Percentiles rank a stretch among this genome's conserved stretches.
These are phyloP conservation scores for Helotiales sp. DNA, from an alignment of 2,329 filamentous ascomycete species.

Conservation along the genomic window DNA sequence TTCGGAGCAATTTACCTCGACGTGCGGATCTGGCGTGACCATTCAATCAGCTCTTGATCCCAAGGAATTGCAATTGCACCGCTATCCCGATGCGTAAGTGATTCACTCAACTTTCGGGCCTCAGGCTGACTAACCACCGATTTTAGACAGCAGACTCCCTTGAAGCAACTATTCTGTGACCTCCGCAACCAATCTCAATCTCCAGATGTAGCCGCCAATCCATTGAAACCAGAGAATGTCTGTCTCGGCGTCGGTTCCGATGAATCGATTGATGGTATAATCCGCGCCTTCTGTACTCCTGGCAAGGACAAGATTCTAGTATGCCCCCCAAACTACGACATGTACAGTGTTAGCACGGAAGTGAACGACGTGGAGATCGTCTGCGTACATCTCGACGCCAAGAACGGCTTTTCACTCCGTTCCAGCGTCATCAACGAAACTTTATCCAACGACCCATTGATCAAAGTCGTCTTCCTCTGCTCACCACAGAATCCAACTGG, in stretches of 20 bases:
- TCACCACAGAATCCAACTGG: not conserved
- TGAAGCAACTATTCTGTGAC: not conserved
- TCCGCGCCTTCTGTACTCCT: not conserved
- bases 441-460: not conserved
- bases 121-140: not conserved
- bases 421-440: not conserved
- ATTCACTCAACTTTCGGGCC: not conserved
- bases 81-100: not conserved
- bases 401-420: not conserved
- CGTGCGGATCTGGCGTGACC: not conserved
- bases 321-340: not conserved
- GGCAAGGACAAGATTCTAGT: not conserved
- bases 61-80: not conserved
- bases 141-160: not conserved
- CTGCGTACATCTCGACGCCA: not conserved
- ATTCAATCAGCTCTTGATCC: not conserved
- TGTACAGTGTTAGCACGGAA: not conserved
- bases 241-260: not conserved
- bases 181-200: too few relatives aligned
- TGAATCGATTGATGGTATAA: not conserved
- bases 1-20: not conserved
- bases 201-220: not conserved
- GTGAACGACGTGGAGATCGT: not conserved
- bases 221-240: not conserved
- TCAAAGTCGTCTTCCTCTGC: not conserved